phyloP scores from a whole-genome alignment of 352 stramenopile species.

The Pythium vanterpoolii region DNA sequence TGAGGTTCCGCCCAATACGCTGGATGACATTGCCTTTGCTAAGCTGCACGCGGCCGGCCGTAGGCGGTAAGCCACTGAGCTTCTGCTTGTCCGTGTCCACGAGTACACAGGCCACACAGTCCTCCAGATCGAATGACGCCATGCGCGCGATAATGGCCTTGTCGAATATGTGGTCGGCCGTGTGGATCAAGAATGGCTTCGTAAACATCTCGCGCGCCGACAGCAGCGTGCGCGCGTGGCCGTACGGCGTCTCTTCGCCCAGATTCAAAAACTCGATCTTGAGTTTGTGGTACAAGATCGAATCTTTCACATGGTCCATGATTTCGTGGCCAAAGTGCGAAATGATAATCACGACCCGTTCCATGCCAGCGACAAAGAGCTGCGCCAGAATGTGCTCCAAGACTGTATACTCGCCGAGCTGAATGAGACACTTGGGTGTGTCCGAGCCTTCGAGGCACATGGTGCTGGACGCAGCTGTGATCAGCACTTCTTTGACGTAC shows the following conservation, averaged over 20 bases:
- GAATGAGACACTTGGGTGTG: conserved; percentile 76
- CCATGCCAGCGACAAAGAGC: conserved; percentile 77
- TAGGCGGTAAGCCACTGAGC: conserved; percentile 51
- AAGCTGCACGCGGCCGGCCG: conserved; percentile 67
- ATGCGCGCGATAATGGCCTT: conserved; percentile 63
- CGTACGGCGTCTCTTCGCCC: conserved; percentile 72
- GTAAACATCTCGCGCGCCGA: conserved; percentile 76
- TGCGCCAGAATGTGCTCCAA: conserved; percentile 82
- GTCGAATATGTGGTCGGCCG: conserved; percentile 84
- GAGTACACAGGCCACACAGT: conserved; percentile 72
- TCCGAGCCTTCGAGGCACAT: conserved; percentile 78
- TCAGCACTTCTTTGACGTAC: conserved; percentile 67
- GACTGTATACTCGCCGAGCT: conserved; percentile 72
- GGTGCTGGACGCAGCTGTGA: conserved; percentile 74
- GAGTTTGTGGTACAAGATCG: conserved; percentile 68
- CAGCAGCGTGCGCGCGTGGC: conserved; percentile 68
- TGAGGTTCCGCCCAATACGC: conserved; percentile 60
- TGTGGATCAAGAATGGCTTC: conserved; percentile 85
- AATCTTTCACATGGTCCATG: conserved; percentile 76
- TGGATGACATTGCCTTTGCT: conserved; percentile 48
- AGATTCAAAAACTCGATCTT: conserved; percentile 84
- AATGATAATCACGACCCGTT: conserved; percentile 83
- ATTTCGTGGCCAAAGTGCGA: conserved; percentile 79
- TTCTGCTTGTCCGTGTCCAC: conserved; percentile 67
- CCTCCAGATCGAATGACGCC: conserved; percentile 67